These are phyloP conservation scores for Huntiella savannae DNA, from an alignment of 2,329 filamentous ascomycete genomes.

Conservation along the genomic window DNA sequence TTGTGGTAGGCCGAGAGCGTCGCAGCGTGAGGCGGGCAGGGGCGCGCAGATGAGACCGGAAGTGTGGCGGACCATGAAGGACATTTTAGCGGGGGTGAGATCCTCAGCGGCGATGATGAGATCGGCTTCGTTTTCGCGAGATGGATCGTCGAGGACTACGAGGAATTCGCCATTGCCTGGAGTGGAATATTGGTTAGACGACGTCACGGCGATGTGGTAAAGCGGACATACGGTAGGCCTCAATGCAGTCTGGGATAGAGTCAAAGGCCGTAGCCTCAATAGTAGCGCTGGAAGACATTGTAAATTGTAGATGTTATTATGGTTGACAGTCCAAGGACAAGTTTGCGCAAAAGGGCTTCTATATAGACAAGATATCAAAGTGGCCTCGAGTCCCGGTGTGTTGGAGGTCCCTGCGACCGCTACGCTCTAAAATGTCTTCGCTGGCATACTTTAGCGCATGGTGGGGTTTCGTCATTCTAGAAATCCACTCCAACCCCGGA, in stretches of 20 bases:
- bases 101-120: slow-evolving; percentile 81
- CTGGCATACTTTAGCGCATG: too few relatives aligned
- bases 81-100: slow-evolving; percentile 76
- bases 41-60: slow-evolving; percentile 86
- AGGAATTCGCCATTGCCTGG: slow-evolving; percentile 73
- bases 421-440: too few relatives aligned
- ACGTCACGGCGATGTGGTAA: background rate
- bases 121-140: slow-evolving; percentile 95
- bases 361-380: too few relatives aligned
- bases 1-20: slow-evolving; percentile 58
- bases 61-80: slow-evolving; percentile 84
- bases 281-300: slow-evolving; percentile 30
- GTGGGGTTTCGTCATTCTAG: too few relatives aligned
- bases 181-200: slow-evolving; percentile 5
- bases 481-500: too few relatives aligned
- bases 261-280: slow-evolving; percentile 38
- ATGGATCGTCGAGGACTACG: slow-evolving; percentile 79
- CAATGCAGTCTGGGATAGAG: slow-evolving; percentile 43
- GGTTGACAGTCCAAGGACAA: too few relatives aligned
- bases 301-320: too few relatives aligned
- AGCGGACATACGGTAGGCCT: slow-evolving; percentile 40
- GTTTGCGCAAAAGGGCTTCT: too few relatives aligned
- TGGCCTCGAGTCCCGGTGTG: too few relatives aligned
- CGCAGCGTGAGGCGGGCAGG: slow-evolving; percentile 48
- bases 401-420: too few relatives aligned